Base-by-base conservation (phyloP, 345 rosid genomes). In the Moricandia moricandioides region DNA sequence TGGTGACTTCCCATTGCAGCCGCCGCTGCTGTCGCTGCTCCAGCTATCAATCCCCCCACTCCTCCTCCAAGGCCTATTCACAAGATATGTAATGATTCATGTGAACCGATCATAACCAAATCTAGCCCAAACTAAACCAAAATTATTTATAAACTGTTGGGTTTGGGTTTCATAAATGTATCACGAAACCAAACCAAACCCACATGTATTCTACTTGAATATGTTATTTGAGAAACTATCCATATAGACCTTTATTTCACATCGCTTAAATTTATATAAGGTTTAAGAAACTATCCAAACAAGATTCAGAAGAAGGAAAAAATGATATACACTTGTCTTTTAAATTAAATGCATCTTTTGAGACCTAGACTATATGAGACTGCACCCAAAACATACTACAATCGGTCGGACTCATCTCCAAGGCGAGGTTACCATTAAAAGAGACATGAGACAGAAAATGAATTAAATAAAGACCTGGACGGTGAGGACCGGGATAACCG, bases 11-110 rank as follows among this genome's bases (percentile, higher is more conserved):
- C 94, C 71, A 69, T 73, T 66, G 97, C 98, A 17, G 96, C 96
- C 1, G 98, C 98, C 0, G 97, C 97, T 0, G 88, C 97, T 0
- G 96, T 89, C 17, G 97, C 94, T 16, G 92, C 98, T 16, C 97
- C 98, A 2, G 93, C 97, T 67, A 91, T 12, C 77, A 93, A 1
- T 26, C 88, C 86, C 16, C 94, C 98, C 0, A 91, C 55, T 30
- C 92, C 94, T 43, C 93, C 77, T 71, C 85, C 57, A 30, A 87
- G 87, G 9, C 96, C 95, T 89, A 49, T 12, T 18, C 72, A 75
- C 35, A 37, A 27, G 40, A 18, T 52, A 7, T 17, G 40, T 6
- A 29, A 58, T 30, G 63, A n/a, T 31, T 59, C 63, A 4, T 33
- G 40, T 51, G 13, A 17, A 45, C 62, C 8, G 5, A 58, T 9